These are phyloP conservation scores for Pythium phragmiticola DNA, from an alignment of 352 stramenopile species.

Conservation along the genomic window DNA sequence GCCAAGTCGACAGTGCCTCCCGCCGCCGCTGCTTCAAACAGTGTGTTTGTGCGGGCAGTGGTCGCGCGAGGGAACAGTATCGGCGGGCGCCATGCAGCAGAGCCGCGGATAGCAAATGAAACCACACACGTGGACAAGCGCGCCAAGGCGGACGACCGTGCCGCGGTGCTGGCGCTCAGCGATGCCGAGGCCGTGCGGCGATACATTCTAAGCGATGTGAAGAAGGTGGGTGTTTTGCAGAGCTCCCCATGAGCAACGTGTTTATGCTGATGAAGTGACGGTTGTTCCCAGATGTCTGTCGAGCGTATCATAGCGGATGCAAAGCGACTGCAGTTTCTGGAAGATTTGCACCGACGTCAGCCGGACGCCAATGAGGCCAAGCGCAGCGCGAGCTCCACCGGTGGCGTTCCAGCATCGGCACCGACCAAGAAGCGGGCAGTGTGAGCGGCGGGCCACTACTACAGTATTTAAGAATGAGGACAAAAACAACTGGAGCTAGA, in stretches of 20 bases:
- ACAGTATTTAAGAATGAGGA: slow-evolving; percentile 14
- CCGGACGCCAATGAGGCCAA: slow-evolving; percentile 27
- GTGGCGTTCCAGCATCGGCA: background rate
- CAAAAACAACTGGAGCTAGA: background rate
- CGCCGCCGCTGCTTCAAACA: slow-evolving; percentile 12
- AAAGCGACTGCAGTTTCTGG: slow-evolving; percentile 71
- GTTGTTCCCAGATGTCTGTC: slow-evolving; percentile 59
- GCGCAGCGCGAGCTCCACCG: slow-evolving; percentile 19
- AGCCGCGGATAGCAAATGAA: slow-evolving; percentile 19
- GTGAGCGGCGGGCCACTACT: background rate
- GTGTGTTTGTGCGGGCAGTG: slow-evolving; percentile 31
- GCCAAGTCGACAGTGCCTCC: slow-evolving; percentile 1
- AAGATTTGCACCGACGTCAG: slow-evolving; percentile 51
- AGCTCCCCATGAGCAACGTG: background rate
- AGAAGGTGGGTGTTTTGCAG: slow-evolving; percentile 39
- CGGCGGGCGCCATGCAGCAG: background rate
- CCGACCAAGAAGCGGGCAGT: slow-evolving; percentile 1
- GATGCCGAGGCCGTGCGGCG: slow-evolving; percentile 66
- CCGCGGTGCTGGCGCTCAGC: slow-evolving; percentile 33
- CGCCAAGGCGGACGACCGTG: slow-evolving; percentile 19
- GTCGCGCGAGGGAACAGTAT: slow-evolving; percentile 22
- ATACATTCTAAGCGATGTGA: slow-evolving; percentile 64
- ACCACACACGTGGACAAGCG: slow-evolving; percentile 20
- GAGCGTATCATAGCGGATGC: slow-evolving; percentile 74
- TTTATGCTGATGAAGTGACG: background rate